Evolutionary conservation across 345 rosid species (phyloP).

Genomic region (Rhodamnia rubescens): DNA sequence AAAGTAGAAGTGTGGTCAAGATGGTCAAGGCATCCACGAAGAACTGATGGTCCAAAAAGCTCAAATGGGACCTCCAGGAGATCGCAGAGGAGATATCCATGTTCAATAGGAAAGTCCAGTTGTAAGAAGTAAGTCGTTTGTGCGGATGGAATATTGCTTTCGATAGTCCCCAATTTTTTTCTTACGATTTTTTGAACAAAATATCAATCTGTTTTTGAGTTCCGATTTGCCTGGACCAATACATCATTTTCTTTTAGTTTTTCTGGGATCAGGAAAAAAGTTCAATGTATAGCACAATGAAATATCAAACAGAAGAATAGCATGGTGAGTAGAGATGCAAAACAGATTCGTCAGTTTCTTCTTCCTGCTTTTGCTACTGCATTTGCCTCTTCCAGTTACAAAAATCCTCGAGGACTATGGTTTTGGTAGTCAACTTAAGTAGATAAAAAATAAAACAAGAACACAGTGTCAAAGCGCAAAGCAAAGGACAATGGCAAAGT

Average conservation of each 20-base stretch:
- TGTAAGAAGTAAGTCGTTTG: too few relatives aligned
- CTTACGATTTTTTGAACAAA: too few relatives aligned
- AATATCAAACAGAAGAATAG: not conserved
- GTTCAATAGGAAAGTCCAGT: too few relatives aligned
- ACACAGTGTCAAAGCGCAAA: not conserved
- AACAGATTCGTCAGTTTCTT: not conserved
- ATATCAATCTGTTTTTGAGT: too few relatives aligned
- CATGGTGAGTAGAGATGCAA: not conserved
- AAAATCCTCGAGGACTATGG: not conserved
- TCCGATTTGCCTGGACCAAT: too few relatives aligned
- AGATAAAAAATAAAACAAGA: not conserved
- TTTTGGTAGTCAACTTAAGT: not conserved
- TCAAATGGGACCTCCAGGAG: not conserved
- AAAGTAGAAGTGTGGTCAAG: not conserved
- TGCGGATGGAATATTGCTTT: too few relatives aligned
- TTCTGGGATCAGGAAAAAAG: not conserved
- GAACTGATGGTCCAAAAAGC: not conserved
- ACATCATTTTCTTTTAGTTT: too few relatives aligned
- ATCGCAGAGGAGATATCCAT: not conserved
- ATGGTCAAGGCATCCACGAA: not conserved
- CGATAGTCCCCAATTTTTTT: too few relatives aligned
- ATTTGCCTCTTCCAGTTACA: not conserved
- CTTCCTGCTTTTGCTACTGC: not conserved
- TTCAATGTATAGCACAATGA: not conserved
- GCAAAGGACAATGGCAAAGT: not conserved